phyloP scores from a whole-genome alignment of 1,284 basidiomycete species.

The Austropuccinia psidii region DNA sequence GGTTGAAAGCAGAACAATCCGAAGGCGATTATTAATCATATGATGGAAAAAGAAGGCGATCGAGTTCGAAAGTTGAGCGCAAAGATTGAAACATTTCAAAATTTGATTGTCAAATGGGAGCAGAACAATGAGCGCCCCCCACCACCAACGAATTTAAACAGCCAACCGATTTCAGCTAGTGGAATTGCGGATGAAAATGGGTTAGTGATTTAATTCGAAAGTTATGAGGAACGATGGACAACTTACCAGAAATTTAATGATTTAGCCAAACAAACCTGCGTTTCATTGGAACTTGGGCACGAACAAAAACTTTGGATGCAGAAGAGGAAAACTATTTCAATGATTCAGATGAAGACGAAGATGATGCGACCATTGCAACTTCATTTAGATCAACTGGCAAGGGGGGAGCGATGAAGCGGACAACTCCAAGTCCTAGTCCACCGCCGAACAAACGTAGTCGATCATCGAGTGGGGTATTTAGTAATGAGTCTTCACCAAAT shows the following conservation, averaged over 20 bases:
- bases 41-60: slow-evolving; percentile 68
- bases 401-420: neutral
- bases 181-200: slow-evolving; percentile 27
- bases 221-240: neutral
- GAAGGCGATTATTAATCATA: slow-evolving; percentile 71
- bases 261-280: too few relatives aligned
- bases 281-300: slow-evolving; percentile 33
- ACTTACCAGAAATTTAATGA: slow-evolving; percentile 35
- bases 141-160: neutral
- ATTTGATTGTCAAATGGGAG: slow-evolving; percentile 73
- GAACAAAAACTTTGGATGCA: slow-evolving; percentile 17
- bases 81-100: slow-evolving; percentile 59
- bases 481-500: neutral
- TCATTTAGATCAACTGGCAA: neutral
- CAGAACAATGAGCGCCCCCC: slow-evolving; percentile 64
- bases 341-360: slow-evolving; percentile 31
- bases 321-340: slow-evolving; percentile 37
- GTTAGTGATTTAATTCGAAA: slow-evolving; percentile 33
- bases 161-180: neutral
- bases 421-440: neutral
- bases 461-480: neutral
- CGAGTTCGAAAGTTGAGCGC: slow-evolving; percentile 61
- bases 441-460: neutral
- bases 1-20: slow-evolving; percentile 51
- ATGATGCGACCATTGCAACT: slow-evolving; percentile 2